These are phyloP conservation scores for Iberis amara DNA, from an alignment of 441 rosid species.

Conservation along the genomic window DNA sequence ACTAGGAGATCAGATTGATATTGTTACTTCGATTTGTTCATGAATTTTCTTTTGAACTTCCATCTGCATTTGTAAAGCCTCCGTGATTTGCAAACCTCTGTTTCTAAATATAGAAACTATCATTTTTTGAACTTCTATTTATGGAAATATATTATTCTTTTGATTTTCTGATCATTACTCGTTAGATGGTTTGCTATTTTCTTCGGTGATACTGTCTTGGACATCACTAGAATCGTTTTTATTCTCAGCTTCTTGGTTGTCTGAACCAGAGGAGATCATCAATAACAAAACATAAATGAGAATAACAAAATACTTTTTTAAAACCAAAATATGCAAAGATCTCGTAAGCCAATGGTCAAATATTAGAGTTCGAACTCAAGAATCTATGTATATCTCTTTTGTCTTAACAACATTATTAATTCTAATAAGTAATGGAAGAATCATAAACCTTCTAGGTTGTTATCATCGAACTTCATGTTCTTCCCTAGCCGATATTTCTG, in stretches of 20 bases:
- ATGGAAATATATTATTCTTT: slow-evolving; percentile 14
- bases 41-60: slow-evolving; percentile 90
- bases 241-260: slow-evolving; percentile 51
- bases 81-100: slow-evolving; percentile 67
- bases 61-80: slow-evolving; percentile 84
- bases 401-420: background rate
- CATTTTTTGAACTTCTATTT: background rate
- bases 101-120: slow-evolving; percentile 25
- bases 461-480: slow-evolving; percentile 48
- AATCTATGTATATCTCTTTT: background rate
- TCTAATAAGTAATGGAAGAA: background rate
- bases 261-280: slow-evolving; percentile 39
- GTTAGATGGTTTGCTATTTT: slow-evolving; percentile 40
- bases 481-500: slow-evolving; percentile 93
- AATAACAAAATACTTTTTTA: no score
- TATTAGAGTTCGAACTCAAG: no score
- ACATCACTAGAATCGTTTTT: slow-evolving; percentile 23
- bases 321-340: no score
- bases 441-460: slow-evolving; percentile 42
- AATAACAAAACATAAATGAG: slow-evolving; percentile 7
- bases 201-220: slow-evolving; percentile 31
- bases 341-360: no score
- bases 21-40: slow-evolving; percentile 82
- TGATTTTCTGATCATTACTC: slow-evolving; percentile 53
- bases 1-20: background rate